Conservation (phyloP, 345 rosid genomes). For the Corchorus capsularis region DNA sequence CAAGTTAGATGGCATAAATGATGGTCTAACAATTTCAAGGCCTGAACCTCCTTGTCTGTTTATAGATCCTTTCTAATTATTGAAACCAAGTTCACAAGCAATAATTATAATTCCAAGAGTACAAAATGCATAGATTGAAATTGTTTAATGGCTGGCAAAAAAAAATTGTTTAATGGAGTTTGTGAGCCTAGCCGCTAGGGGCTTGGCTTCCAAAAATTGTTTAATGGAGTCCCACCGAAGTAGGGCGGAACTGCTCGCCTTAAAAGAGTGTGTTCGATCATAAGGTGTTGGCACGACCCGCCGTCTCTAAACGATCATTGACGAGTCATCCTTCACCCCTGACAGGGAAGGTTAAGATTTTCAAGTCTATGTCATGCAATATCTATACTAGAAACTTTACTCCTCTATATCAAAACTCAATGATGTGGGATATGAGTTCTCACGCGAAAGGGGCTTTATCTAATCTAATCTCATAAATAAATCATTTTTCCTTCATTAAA, state of each 20-base stretch:
- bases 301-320: conserved; percentile 82
- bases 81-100: neutral
- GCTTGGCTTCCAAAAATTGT: conserved; percentile 87
- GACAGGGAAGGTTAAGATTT: conserved; percentile 50
- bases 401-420: neutral
- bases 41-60: no score
- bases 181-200: conserved; percentile 28
- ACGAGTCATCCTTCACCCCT: conserved; percentile 75
- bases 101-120: no score
- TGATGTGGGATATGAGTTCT: neutral
- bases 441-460: neutral
- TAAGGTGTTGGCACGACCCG: conserved; percentile 81
- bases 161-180: neutral
- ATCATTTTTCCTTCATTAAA: neutral
- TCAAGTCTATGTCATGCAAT: rapidly evolving
- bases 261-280: conserved; percentile 24
- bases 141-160: no score
- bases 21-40: no score
- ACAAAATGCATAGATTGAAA: no score
- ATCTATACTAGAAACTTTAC: neutral
- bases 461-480: no score
- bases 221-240: conserved; percentile 69
- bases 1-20: no score
- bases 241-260: conserved; percentile 68
- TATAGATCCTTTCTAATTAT: no score